Conservation (phyloP, 768 basidiomycete genomes). For the Boletellus emodensis region DNA sequence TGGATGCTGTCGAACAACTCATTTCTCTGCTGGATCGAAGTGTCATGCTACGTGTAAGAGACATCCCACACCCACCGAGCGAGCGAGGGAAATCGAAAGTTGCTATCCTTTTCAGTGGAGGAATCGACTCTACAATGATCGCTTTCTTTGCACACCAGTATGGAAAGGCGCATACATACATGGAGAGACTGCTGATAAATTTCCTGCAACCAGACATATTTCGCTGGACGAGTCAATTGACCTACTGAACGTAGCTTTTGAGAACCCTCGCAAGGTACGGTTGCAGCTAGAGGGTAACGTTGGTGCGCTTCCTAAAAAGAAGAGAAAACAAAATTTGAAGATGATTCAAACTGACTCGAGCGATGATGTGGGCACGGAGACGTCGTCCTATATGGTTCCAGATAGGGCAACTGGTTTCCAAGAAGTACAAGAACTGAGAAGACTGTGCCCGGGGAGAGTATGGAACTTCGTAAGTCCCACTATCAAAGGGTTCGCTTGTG, state of each 20-base stretch:
- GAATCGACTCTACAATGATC: slow-evolving; percentile 87
- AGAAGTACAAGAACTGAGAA: slow-evolving; percentile 72
- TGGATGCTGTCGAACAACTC: slow-evolving; percentile 44
- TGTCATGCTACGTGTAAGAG: slow-evolving; percentile 60
- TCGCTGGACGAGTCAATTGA: slow-evolving; percentile 81
- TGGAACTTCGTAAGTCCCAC: slow-evolving; percentile 80
- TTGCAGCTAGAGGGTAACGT: slow-evolving; percentile 44
- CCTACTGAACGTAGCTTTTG: slow-evolving; percentile 89
- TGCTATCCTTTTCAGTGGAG: slow-evolving; percentile 91
- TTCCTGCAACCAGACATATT: slow-evolving; percentile 50
- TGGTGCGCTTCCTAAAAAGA: slow-evolving; percentile 42
- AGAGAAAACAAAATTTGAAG: slow-evolving; percentile 33
- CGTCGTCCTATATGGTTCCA: slow-evolving; percentile 68
- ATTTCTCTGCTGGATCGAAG: slow-evolving; percentile 58
- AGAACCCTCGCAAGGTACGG: slow-evolving; percentile 81
- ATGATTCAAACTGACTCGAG: not conserved
- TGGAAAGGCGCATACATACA: slow-evolving; percentile 12
- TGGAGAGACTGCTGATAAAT: not conserved
- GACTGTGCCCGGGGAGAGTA: slow-evolving; percentile 67
- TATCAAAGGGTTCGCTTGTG: not conserved
- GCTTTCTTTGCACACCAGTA: slow-evolving; percentile 78
- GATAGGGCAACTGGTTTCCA: slow-evolving; percentile 80
- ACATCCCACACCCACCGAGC: slow-evolving; percentile 55
- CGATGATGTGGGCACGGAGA: slow-evolving; percentile 11
- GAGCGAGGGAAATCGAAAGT: slow-evolving; percentile 49